These are phyloP conservation scores for Barnettozyma siamensis DNA, from an alignment of 805 yeast genomes.

Conservation along the genomic window DNA sequence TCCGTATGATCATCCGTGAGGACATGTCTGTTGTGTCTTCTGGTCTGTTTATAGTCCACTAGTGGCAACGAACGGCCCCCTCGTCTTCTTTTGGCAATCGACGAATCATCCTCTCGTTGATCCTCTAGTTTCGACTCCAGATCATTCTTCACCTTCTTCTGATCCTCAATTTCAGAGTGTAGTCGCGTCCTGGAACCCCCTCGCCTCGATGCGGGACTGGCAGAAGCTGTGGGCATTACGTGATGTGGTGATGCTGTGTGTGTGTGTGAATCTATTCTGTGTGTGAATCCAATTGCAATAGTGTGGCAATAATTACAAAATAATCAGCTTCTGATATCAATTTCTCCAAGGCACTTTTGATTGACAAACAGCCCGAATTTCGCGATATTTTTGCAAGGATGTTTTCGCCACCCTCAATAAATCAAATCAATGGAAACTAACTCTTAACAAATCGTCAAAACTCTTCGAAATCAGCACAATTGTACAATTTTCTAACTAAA, in stretches of 20 bases:
- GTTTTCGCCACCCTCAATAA: too few species aligned
- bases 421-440: too few species aligned
- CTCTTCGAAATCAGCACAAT: too few species aligned
- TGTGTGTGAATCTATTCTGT: too few species aligned
- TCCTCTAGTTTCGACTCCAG: too few species aligned
- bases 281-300: too few species aligned
- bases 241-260: too few species aligned
- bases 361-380: background rate
- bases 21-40: background rate
- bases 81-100: conserved; percentile 5
- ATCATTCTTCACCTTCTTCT: background rate
- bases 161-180: background rate
- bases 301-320: too few species aligned
- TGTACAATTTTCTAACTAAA: too few species aligned
- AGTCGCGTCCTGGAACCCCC: conserved; percentile 5
- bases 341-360: too few species aligned
- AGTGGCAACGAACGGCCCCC: conserved; percentile 9
- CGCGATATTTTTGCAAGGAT: background rate
- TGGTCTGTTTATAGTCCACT: conserved; percentile 8
- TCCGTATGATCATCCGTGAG: background rate
- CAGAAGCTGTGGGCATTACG: background rate
- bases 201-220: conserved; percentile 5
- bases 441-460: too few species aligned
- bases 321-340: too few species aligned
- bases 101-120: background rate